Conservation (phyloP, 768 basidiomycete genomes). For the Leucosporidium yakuticum region DNA sequence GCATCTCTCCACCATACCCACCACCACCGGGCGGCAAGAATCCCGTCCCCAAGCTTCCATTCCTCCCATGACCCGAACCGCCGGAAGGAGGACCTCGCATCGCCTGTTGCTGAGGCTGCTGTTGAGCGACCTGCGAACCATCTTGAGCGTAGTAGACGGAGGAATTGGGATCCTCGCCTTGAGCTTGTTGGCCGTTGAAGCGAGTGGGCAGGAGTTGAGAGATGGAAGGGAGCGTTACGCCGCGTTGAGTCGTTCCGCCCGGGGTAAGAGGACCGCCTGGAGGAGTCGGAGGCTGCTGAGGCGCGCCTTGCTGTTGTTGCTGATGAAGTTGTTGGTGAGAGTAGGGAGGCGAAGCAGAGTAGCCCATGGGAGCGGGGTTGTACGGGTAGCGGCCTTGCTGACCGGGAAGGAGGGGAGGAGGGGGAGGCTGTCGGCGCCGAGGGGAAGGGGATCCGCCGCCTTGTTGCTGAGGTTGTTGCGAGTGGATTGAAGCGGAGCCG, state of each 20-base stretch:
- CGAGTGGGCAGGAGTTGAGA: constrained; percentile 21
- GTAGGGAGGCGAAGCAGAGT: not conserved
- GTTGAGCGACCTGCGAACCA: not conserved
- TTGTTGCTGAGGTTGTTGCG: too few species aligned
- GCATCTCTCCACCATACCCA: constrained; percentile 3
- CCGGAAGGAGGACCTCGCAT: too few species aligned
- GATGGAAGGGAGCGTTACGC: constrained; percentile 31
- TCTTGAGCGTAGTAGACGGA: not conserved
- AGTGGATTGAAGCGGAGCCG: not conserved
- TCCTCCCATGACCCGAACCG: too few species aligned
- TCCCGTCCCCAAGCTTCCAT: too few species aligned
- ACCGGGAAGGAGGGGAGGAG: not conserved
- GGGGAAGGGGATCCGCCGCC: not conserved
- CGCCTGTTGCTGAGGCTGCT: not conserved
- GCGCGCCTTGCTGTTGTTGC: too few species aligned
- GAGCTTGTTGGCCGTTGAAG: not conserved
- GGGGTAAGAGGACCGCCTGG: constrained; percentile 8
- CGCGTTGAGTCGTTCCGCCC: not conserved
- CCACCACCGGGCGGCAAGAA: not conserved
- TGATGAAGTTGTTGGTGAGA: not conserved
- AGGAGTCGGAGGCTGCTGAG: too few species aligned
- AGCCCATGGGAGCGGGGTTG: not conserved
- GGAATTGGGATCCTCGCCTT: not conserved
- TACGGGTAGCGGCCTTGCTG: not conserved
- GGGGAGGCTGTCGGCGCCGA: not conserved